Conservation (phyloP, 2,329 filamentous ascomycete species). For the Talaromyces islandicus region DNA sequence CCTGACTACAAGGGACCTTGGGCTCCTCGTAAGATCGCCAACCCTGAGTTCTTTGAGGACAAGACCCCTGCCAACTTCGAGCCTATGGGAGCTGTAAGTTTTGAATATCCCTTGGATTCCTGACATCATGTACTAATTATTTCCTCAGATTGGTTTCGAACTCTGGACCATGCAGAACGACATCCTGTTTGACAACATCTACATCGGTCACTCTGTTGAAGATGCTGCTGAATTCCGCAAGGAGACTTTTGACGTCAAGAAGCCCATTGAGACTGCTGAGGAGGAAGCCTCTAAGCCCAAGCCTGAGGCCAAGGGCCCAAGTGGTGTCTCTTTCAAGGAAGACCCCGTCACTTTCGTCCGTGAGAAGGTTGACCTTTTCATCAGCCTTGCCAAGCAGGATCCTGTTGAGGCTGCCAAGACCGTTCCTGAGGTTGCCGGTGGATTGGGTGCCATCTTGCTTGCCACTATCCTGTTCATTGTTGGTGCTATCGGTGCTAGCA, state of each 20-base stretch:
- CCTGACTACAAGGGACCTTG: slow-evolving; percentile 95
- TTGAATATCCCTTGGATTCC: slow-evolving; percentile 22
- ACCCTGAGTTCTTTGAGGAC: slow-evolving; percentile 95
- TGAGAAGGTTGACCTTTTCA: slow-evolving; percentile 90
- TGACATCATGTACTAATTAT: background rate
- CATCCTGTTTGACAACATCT: slow-evolving; percentile 99
- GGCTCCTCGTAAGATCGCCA: slow-evolving; percentile 92
- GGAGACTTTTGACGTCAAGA: slow-evolving; percentile 88
- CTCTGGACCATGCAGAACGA: slow-evolving; percentile 99
- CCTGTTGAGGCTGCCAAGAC: slow-evolving; percentile 80
- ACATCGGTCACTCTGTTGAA: slow-evolving; percentile 93
- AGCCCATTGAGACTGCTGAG: slow-evolving; percentile 70
- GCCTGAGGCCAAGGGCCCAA: slow-evolving; percentile 46
- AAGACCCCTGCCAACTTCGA: slow-evolving; percentile 95
- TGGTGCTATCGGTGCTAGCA: slow-evolving; percentile 58
- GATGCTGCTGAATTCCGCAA: slow-evolving; percentile 84
- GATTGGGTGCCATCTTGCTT: slow-evolving; percentile 63
- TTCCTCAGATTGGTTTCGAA: slow-evolving; percentile 80
- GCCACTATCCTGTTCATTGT: slow-evolving; percentile 66
- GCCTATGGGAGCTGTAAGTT: slow-evolving; percentile 86
- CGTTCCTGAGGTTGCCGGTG: slow-evolving; percentile 85
- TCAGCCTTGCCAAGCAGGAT: slow-evolving; percentile 75
- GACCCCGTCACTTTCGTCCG: slow-evolving; percentile 82
- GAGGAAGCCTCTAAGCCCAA: slow-evolving; percentile 78
- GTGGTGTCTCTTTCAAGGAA: slow-evolving; percentile 79